Conservation (phyloP, 257 asterid genomes). For the Ajuga chamaepitys region DNA sequence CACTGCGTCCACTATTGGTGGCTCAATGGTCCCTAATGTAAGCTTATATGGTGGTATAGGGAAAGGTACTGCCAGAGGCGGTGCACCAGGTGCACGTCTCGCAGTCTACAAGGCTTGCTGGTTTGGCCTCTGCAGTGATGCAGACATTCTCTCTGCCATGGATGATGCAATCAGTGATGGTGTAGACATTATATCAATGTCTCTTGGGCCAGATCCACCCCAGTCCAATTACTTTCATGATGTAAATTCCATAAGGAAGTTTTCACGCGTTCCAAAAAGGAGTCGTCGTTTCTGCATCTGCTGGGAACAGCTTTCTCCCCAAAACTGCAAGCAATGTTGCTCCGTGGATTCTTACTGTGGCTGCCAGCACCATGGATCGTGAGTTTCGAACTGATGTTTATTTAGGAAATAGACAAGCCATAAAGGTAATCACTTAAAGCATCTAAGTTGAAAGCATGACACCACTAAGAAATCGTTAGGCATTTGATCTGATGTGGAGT, state of each 20-base stretch:
- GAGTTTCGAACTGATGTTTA: constrained; percentile 29
- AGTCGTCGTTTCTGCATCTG: constrained; percentile 35
- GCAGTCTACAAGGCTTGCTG: constrained; percentile 50
- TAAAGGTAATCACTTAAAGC: constrained; percentile 24
- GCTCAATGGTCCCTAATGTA: constrained; percentile 25
- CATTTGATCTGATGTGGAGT: constrained; percentile 15
- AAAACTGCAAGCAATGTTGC: constrained; percentile 28
- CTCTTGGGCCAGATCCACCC: constrained; percentile 31
- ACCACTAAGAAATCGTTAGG: background rate
- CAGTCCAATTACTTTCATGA: constrained; percentile 26
- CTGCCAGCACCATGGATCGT: constrained; percentile 47
- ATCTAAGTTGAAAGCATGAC: background rate
- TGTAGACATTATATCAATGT: constrained; percentile 39
- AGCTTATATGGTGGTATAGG: constrained; percentile 35
- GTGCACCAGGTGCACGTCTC: constrained; percentile 36
- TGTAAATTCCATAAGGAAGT: constrained; percentile 30
- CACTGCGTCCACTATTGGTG: constrained; percentile 50
- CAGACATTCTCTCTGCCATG: constrained; percentile 33
- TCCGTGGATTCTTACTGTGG: constrained; percentile 50
- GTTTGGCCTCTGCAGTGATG: constrained; percentile 34
- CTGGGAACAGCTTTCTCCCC: constrained; percentile 37
- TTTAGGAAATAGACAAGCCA: constrained; percentile 36
- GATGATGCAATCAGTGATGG: constrained; percentile 43
- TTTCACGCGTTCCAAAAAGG: constrained; percentile 43
- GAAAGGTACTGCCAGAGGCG: constrained; percentile 41